Evolutionary conservation across 2,329 filamentous ascomycete species (phyloP).

Genomic region (Pseudogymnoascus sp.): DNA sequence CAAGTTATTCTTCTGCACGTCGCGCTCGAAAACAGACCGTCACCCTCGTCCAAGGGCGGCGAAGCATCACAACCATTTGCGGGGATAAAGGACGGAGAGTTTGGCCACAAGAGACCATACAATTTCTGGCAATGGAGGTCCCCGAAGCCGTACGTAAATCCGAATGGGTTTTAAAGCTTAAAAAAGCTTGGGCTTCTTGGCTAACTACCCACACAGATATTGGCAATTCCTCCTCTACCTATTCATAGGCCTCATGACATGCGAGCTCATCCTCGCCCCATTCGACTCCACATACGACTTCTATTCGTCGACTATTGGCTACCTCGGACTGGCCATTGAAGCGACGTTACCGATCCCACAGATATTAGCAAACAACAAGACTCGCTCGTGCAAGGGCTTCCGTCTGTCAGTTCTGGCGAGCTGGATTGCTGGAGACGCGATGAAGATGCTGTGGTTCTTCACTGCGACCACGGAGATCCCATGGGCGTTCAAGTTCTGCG

Average conservation of each 20-base stretch:
- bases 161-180: slow-evolving; percentile 1
- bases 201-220: slow-evolving; percentile 43
- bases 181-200: slow-evolving; percentile 9
- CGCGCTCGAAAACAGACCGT: slow-evolving; percentile 59
- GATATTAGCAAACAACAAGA: slow-evolving; percentile 61
- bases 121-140: slow-evolving; percentile 79
- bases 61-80: slow-evolving; percentile 58
- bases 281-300: slow-evolving; percentile 49
- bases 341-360: slow-evolving; percentile 77
- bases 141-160: slow-evolving; percentile 48
- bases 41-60: slow-evolving; percentile 52
- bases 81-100: slow-evolving; percentile 27
- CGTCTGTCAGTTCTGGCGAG: slow-evolving; percentile 66
- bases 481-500: slow-evolving; percentile 73
- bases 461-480: slow-evolving; percentile 64
- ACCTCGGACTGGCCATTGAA: slow-evolving; percentile 70
- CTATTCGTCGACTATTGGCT: slow-evolving; percentile 64
- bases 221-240: slow-evolving; percentile 72
- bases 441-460: slow-evolving; percentile 87
- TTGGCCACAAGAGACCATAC: slow-evolving; percentile 53
- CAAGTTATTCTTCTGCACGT: slow-evolving; percentile 59
- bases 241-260: slow-evolving; percentile 49
- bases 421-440: slow-evolving; percentile 72
- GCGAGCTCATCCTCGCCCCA: slow-evolving; percentile 61
- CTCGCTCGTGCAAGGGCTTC: slow-evolving; percentile 69